Conservation (phyloP, 2,329 filamentous ascomycete genomes). For the Nectriaceae sp. region DNA sequence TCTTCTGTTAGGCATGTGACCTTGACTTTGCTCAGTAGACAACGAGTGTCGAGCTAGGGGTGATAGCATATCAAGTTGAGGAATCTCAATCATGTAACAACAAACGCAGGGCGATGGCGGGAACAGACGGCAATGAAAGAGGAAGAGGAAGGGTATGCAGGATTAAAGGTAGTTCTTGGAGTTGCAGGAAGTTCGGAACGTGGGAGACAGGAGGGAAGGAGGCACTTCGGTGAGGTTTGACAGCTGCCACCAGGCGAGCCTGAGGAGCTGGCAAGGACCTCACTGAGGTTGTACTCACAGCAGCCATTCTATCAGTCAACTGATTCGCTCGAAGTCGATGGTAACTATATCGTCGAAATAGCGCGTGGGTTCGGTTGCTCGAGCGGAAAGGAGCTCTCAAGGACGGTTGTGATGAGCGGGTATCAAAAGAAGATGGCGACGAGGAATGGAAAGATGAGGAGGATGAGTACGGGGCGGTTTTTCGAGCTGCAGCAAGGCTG, state of each 20-base stretch:
- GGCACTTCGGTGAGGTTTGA: too few relatives aligned
- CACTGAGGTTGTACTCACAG: conserved; percentile 46
- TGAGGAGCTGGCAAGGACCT: too few relatives aligned
- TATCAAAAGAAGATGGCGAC: conserved; percentile 36
- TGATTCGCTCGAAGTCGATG: conserved; percentile 29
- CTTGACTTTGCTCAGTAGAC: not conserved
- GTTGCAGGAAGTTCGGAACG: too few relatives aligned
- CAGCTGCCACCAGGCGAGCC: not conserved
- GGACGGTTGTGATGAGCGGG: conserved; percentile 28
- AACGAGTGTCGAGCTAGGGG: too few relatives aligned
- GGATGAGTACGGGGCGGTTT: conserved; percentile 34
- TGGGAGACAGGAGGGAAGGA: too few relatives aligned
- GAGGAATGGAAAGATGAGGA: conserved; percentile 29
- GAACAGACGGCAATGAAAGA: too few relatives aligned
- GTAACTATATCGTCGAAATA: conserved; percentile 17
- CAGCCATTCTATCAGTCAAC: conserved; percentile 44
- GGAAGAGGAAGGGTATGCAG: too few relatives aligned
- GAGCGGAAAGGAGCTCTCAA: conserved; percentile 20
- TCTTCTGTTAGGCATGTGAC: conserved; percentile 22
- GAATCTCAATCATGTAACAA: too few relatives aligned
- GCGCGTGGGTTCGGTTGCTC: conserved; percentile 21
- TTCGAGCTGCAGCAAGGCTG: conserved; percentile 32
- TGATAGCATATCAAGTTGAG: too few relatives aligned
- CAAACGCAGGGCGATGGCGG: too few relatives aligned
- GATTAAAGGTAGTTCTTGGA: too few relatives aligned